Percentiles rank a stretch among this genome's conserved stretches.
These are phyloP conservation scores for Ramalina intermedia DNA, from an alignment of 495 filamentous ascomycete species.

Conservation along the genomic window DNA sequence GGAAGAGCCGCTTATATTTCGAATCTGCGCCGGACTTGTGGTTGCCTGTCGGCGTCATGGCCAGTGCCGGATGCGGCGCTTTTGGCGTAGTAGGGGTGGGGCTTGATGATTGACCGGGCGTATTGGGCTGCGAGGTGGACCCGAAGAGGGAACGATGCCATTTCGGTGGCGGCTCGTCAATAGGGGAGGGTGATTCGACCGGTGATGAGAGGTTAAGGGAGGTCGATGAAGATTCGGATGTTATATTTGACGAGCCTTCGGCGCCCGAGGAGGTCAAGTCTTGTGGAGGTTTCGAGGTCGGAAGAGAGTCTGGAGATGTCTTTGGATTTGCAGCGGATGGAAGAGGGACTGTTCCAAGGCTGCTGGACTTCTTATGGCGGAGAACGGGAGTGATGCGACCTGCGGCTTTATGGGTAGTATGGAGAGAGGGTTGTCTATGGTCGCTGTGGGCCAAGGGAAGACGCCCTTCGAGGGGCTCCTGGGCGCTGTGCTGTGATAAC, in stretches of 20 bases:
- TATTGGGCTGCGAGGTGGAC: slow-evolving; percentile 13
- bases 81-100: slow-evolving; percentile 3
- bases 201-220: slow-evolving; percentile 10
- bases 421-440: neutral
- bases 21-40: neutral
- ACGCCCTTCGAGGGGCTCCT: neutral
- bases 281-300: neutral
- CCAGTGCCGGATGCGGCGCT: neutral
- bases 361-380: slow-evolving; percentile 14
- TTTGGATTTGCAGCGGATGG: neutral
- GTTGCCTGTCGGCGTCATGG: slow-evolving; percentile 12
- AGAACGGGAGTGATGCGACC: slow-evolving; percentile 1
- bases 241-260: slow-evolving; percentile 12
- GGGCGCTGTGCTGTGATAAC: slow-evolving; percentile 13
- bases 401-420: neutral
- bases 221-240: slow-evolving; percentile 14
- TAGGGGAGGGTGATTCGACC: slow-evolving; percentile 5
- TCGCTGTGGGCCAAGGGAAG: neutral
- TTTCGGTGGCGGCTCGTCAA: slow-evolving; percentile 1
- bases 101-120: neutral
- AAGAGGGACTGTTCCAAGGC: slow-evolving; percentile 9
- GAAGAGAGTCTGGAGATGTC: neutral
- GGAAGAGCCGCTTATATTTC: slow-evolving; percentile 12
- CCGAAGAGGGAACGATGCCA: slow-evolving; percentile 6
- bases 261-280: slow-evolving; percentile 14